These are phyloP conservation scores for Daldinia loculata DNA, from an alignment of 495 filamentous ascomycete species.

Conservation along the genomic window DNA sequence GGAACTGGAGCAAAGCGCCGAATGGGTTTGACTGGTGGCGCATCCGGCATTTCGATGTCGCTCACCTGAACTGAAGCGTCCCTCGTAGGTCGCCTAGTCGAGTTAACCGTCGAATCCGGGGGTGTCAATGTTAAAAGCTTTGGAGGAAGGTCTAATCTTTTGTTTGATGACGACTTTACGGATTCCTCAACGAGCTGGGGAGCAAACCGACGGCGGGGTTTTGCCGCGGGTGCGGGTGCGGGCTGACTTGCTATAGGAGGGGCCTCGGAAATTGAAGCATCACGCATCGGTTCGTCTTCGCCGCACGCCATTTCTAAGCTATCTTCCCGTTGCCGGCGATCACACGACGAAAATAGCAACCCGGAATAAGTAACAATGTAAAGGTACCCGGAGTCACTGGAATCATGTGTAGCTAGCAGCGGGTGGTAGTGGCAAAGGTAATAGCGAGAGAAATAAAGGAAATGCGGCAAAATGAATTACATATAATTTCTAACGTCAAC, in stretches of 20 bases:
- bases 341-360: not conserved
- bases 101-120: slow-evolving; percentile 34
- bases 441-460: not conserved
- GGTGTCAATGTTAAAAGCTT: slow-evolving; percentile 25
- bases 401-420: slow-evolving; percentile 20
- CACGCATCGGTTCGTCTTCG: slow-evolving; percentile 33
- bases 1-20: slow-evolving; percentile 66
- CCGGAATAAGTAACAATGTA: not conserved
- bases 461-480: slow-evolving; percentile 6
- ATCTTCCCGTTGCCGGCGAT: not conserved
- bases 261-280: slow-evolving; percentile 38
- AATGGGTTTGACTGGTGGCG: slow-evolving; percentile 30
- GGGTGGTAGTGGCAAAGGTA: not conserved
- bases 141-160: slow-evolving; percentile 12
- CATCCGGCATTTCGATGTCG: slow-evolving; percentile 39
- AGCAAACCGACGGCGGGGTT: slow-evolving; percentile 56
- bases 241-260: slow-evolving; percentile 27
- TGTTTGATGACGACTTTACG: slow-evolving; percentile 50
- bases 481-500: slow-evolving; percentile 11
- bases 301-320: slow-evolving; percentile 29
- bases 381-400: slow-evolving; percentile 8
- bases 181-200: slow-evolving; percentile 66
- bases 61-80: slow-evolving; percentile 41
- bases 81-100: slow-evolving; percentile 36
- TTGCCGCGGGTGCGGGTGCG: slow-evolving; percentile 37